Evolutionary conservation across 495 filamentous ascomycete genomes (phyloP), one percentile per base, ranked within the genome.

Genomic region (Clohesyomyces aquaticus): DNA sequence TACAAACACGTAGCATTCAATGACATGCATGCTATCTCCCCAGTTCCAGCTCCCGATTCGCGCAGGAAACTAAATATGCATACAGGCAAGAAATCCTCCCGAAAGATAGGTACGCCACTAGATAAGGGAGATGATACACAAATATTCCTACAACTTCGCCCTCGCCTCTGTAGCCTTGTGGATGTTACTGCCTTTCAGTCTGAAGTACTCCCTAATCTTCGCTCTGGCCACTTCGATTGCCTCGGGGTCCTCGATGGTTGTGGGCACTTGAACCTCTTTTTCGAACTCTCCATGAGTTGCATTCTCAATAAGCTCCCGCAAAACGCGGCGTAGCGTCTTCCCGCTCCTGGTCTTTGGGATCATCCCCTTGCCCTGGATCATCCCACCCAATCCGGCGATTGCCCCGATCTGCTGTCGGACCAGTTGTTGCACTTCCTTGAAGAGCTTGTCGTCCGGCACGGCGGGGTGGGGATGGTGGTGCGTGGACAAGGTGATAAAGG

Each of bases 301-400:
- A 68, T 85, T 78, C 74, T 96, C 93, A 2, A 96, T 72, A 62
- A 96, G 73, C 76, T 94, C 91, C 48, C 87, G 80, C 76, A 96
- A 70, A 27, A 94, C 90, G 57, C 93, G 79, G 14, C 93, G 78
- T 59, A 96, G 70, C 26, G 89, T 96, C 82, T 96, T 96, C 3
- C 93, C 93, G 25, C 86, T 90, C 22, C 93, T 76, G 27, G 92
- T 97, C 78, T 91, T 93, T 6, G 93, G 92, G 52, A 96, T 96
- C 83, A 96, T 92, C n/a, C 88, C 90, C 42, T 84, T 84, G 8
- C 90, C 89, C 63, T 88, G 85, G 28, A 96, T 90, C 67, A 96
- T 87, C 1, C 91, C 91, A 19, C 90, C 90, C 0, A 97, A 77
- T 1, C 82, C 83, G 0, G 93, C 93, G 60, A 97, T 96, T 9